These are phyloP conservation scores for Fusarium sp. DNA, from an alignment of 2,329 filamentous ascomycete species.

Conservation along the genomic window DNA sequence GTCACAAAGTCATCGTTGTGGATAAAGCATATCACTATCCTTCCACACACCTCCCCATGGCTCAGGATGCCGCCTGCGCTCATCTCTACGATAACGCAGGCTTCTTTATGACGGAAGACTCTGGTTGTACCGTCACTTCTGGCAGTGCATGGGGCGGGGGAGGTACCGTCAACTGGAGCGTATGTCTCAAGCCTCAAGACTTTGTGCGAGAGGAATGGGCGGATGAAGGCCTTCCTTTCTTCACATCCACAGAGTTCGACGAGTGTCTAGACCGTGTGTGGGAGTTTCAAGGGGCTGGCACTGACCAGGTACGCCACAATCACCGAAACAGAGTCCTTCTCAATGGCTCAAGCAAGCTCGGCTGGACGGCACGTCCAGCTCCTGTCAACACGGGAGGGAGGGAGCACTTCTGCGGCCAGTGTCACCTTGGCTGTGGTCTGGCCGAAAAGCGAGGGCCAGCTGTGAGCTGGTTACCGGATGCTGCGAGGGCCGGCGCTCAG, in stretches of 20 bases:
- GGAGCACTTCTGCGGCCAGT: conserved; percentile 79
- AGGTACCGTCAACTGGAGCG: conserved; percentile 88
- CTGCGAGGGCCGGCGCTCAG: conserved; percentile 78
- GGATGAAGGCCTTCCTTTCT: conserved; percentile 74
- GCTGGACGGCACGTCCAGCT: conserved; percentile 75
- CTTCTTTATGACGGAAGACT: conserved; percentile 65
- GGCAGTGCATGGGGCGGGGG: conserved; percentile 87
- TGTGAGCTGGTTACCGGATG: conserved; percentile 82
- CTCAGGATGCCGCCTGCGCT: conserved; percentile 66
- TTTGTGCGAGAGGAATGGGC: conserved; percentile 88
- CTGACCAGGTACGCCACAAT: conserved; percentile 76
- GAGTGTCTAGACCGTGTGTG: conserved; percentile 83
- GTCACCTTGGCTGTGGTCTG: conserved; percentile 70
- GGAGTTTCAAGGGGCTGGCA: conserved; percentile 79
- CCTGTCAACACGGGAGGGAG: conserved; percentile 83
- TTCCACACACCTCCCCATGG: conserved; percentile 79
- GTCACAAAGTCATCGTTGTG: conserved; percentile 80
- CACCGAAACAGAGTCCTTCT: conserved; percentile 77
- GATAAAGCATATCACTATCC: conserved; percentile 86
- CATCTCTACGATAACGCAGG: conserved; percentile 79
- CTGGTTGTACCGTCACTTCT: conserved; percentile 69
- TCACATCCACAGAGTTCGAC: conserved; percentile 79
- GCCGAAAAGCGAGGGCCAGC: conserved; percentile 83
- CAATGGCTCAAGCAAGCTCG: conserved; percentile 79
- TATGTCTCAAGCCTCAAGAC: conserved; percentile 73